Percentiles rank a stretch among this genome's conserved stretches.
These are phyloP conservation scores for Brettanomyces bruxellensis DNA, from an alignment of 805 yeast species.

Conservation along the genomic window DNA sequence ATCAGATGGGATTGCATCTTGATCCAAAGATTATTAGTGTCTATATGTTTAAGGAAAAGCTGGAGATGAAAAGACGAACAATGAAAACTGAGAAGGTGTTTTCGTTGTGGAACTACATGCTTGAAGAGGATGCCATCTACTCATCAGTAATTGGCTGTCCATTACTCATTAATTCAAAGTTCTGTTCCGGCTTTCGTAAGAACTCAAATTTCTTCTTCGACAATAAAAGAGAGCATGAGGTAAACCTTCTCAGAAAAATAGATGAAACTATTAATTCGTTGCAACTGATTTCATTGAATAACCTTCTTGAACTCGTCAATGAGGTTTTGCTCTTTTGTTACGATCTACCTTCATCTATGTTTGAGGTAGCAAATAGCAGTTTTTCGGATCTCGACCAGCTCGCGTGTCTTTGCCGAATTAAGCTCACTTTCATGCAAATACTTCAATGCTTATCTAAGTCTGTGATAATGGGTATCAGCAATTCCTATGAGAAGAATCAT, in stretches of 20 bases:
- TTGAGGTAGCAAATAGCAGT: neutral
- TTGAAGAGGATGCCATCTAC: slow-evolving; percentile 7
- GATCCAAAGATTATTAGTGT: neutral
- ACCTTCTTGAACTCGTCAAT: neutral
- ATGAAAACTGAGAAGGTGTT: neutral
- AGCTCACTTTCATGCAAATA: neutral
- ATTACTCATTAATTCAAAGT: slow-evolving; percentile 9
- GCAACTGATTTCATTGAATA: neutral
- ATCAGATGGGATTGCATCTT: slow-evolving; percentile 6
- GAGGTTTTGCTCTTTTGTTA: neutral
- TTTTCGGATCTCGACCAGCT: neutral
- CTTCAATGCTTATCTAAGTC: neutral
- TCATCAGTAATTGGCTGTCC: slow-evolving; percentile 4
- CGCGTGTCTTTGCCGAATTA: neutral
- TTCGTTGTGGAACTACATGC: slow-evolving; percentile 12
- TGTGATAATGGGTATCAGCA: neutral
- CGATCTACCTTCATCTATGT: neutral
- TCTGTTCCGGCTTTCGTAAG: slow-evolving; percentile 3
- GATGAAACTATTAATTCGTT: neutral
- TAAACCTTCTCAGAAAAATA: neutral
- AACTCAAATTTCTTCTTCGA: neutral
- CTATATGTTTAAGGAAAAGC: neutral
- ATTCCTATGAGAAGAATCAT: neutral
- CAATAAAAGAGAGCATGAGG: neutral
- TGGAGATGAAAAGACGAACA: neutral